phyloP scores from a whole-genome alignment of 2,329 filamentous ascomycete genomes.

The Curvularia spicifera region DNA sequence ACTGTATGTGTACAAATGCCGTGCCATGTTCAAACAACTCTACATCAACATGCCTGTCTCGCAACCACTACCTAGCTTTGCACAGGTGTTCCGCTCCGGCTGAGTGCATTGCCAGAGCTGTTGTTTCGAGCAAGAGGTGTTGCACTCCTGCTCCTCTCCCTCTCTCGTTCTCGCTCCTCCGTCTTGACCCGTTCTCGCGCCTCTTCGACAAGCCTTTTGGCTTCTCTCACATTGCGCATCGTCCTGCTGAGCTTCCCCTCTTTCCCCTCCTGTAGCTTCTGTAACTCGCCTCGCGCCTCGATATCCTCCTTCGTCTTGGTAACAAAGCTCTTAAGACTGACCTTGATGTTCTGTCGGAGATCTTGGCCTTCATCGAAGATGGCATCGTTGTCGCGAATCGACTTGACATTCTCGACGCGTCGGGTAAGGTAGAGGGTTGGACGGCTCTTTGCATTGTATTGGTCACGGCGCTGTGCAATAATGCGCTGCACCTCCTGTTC shows the following conservation, averaged over 20 bases:
- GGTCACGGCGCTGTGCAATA: slow-evolving; percentile 54
- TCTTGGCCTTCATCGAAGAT: slow-evolving; percentile 42
- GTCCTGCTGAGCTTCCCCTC: slow-evolving; percentile 42
- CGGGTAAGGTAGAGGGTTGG: slow-evolving; percentile 65
- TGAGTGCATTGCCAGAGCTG: slow-evolving; percentile 29
- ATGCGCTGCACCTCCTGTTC: slow-evolving; percentile 81
- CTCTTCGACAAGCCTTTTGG: slow-evolving; percentile 45
- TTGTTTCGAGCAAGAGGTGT: slow-evolving; percentile 34
- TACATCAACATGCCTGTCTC: neutral
- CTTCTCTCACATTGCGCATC: slow-evolving; percentile 42
- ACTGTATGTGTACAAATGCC: slow-evolving; percentile 15
- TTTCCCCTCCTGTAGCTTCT: slow-evolving; percentile 44
- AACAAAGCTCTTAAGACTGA: slow-evolving; percentile 45
- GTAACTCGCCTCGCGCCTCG: slow-evolving; percentile 40
- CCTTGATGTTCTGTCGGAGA: slow-evolving; percentile 38
- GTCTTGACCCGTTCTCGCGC: slow-evolving; percentile 42
- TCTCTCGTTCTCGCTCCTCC: slow-evolving; percentile 38
- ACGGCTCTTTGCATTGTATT: slow-evolving; percentile 34
- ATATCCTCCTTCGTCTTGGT: slow-evolving; percentile 46
- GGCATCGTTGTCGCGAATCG: slow-evolving; percentile 43
- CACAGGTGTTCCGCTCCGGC: slow-evolving; percentile 33
- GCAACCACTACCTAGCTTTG: slow-evolving; percentile 7
- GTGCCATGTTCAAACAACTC: neutral
- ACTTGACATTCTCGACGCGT: slow-evolving; percentile 55
- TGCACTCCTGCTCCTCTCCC: slow-evolving; percentile 33